A percentile compares a stretch with the other conserved stretches of the same genome.
phyloP scores from a whole-genome alignment of 164 flowering plant species.

The Chimonanthus salicifolius region DNA sequence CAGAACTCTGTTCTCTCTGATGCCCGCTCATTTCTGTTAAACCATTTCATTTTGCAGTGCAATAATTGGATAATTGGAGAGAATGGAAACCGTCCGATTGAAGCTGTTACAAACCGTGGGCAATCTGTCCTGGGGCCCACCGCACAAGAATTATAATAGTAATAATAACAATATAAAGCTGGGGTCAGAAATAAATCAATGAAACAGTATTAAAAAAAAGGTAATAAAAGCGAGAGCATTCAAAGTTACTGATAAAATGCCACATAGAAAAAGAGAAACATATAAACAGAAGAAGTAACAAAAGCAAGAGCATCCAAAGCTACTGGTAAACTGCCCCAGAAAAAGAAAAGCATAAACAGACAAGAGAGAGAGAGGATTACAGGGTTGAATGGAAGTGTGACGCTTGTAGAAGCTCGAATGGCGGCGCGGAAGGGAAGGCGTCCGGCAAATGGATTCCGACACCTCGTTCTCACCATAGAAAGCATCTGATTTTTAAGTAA shows the following conservation, averaged over 20 bases:
- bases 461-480: neutral
- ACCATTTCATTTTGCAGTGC: too few relatives aligned
- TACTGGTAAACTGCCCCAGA: neutral
- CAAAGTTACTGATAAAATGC: neutral
- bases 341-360: neutral
- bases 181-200: too few relatives aligned
- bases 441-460: neutral
- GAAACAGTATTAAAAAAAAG: neutral
- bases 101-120: too few relatives aligned
- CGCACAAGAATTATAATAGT: too few relatives aligned
- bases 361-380: slow-evolving; percentile 15
- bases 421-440: slow-evolving; percentile 1
- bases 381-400: slow-evolving; percentile 22
- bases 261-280: neutral
- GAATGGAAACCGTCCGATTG: too few relatives aligned
- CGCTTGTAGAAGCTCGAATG: slow-evolving; percentile 30
- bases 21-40: too few relatives aligned
- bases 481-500: neutral
- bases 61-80: too few relatives aligned
- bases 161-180: too few relatives aligned
- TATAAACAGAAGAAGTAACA: neutral
- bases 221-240: neutral
- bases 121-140: too few relatives aligned
- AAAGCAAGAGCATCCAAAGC: neutral
- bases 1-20: too few relatives aligned